Evolutionary conservation across 2,329 filamentous ascomycete species (phyloP).

Genomic region (Penicillium palitans): DNA sequence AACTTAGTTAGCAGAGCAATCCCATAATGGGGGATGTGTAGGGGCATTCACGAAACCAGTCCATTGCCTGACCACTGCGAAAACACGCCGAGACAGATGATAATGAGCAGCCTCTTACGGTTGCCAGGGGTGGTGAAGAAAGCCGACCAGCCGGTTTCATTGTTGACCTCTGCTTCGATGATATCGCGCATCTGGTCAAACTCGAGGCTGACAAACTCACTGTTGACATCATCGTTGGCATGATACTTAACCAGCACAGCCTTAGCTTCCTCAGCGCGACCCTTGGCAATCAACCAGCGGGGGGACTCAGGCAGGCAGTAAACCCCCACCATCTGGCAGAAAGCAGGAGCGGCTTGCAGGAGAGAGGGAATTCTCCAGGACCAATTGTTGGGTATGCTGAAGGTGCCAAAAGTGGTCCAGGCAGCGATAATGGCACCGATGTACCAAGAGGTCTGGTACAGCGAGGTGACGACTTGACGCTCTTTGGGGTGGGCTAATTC

Average conservation of each 20-base stretch:
- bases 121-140: constrained; percentile 33
- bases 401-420: constrained; percentile 30
- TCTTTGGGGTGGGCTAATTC: constrained; percentile 63
- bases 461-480: constrained; percentile 58
- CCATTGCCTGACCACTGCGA: constrained; percentile 47
- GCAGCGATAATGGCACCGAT: constrained; percentile 34
- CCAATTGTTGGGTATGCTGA: constrained; percentile 42
- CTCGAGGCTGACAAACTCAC: constrained; percentile 58
- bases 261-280: constrained; percentile 28
- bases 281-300: constrained; percentile 28
- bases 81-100: constrained; percentile 33
- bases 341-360: constrained; percentile 42
- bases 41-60: constrained; percentile 15
- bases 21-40: too few species aligned
- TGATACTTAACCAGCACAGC: constrained; percentile 46
- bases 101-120: constrained; percentile 33
- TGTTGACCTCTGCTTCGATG: constrained; percentile 18
- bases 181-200: constrained; percentile 60
- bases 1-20: too few species aligned
- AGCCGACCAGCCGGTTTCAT: constrained; percentile 23
- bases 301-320: constrained; percentile 32
- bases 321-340: constrained; percentile 29
- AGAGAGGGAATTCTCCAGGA: constrained; percentile 50
- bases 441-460: constrained; percentile 57
- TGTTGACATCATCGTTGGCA: constrained; percentile 53